Evolutionary conservation across 495 filamentous ascomycete genomes (phyloP).

Genomic region (Saxophila tyrrhenica): DNA sequence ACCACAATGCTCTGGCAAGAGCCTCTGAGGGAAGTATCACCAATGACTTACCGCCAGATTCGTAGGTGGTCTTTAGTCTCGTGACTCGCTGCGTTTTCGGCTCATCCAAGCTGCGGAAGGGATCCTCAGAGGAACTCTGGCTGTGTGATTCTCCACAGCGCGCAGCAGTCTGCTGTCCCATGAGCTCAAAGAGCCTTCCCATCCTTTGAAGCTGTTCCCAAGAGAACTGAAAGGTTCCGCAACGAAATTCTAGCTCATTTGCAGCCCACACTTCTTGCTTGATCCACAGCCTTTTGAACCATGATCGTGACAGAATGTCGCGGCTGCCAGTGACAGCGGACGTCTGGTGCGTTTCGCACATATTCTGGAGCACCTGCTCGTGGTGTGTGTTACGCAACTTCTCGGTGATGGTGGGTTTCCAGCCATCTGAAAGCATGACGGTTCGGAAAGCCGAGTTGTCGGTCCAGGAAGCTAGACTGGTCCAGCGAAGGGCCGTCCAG

Average conservation of each 20-base stretch:
- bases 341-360: background rate
- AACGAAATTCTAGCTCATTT: background rate
- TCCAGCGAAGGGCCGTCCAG: background rate
- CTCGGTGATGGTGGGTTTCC: no score
- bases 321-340: background rate
- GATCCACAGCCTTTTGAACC: background rate
- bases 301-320: background rate
- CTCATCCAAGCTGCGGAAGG: background rate
- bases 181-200: background rate
- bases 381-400: no score
- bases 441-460: no score
- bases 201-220: no score
- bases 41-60: no score
- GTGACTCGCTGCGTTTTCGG: no score
- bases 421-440: no score
- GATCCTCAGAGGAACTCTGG: background rate
- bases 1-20: background rate
- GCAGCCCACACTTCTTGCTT: background rate
- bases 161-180: background rate
- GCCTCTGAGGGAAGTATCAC: background rate
- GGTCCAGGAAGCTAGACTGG: background rate
- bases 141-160: background rate
- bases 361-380: no score
- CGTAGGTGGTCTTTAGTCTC: no score
- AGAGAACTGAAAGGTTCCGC: background rate